These are phyloP conservation scores for Trametes maxima DNA, from an alignment of 768 basidiomycete genomes.

Conservation along the genomic window DNA sequence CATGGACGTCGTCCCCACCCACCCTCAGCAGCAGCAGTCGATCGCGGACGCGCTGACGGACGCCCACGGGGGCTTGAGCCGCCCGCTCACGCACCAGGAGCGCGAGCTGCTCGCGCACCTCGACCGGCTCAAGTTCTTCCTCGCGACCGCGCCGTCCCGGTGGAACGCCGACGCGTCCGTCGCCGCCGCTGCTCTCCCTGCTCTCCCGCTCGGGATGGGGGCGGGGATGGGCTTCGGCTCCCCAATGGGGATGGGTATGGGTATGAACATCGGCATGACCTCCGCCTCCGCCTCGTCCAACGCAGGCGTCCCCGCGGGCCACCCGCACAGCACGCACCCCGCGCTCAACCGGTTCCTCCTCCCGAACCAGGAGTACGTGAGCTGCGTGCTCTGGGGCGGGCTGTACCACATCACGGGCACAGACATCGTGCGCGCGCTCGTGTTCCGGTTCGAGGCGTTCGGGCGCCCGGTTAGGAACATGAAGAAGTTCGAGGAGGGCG, in stretches of 20 bases:
- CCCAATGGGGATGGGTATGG: neutral
- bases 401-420: constrained; percentile 95
- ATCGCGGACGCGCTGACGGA: constrained; percentile 25
- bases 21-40: constrained; percentile 8
- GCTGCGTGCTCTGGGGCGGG: constrained; percentile 91
- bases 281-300: too few relatives aligned
- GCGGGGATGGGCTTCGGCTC: neutral
- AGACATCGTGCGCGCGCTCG: constrained; percentile 91
- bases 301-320: constrained; percentile 35
- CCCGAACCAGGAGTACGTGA: constrained; percentile 85
- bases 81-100: constrained; percentile 65
- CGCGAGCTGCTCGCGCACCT: constrained; percentile 73
- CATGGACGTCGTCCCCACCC: neutral
- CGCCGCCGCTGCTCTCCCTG: constrained; percentile 1
- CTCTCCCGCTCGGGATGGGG: neutral
- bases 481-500: constrained; percentile 98
- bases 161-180: constrained; percentile 55
- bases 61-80: constrained; percentile 40
- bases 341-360: constrained; percentile 85
- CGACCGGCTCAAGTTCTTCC: constrained; percentile 85
- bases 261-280: neutral
- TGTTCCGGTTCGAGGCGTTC: constrained; percentile 94
- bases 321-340: constrained; percentile 64
- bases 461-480: constrained; percentile 88
- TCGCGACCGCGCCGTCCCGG: constrained; percentile 79